Conservation (phyloP, 768 basidiomycete genomes). For the Tylopilus vinaceipallidus region DNA sequence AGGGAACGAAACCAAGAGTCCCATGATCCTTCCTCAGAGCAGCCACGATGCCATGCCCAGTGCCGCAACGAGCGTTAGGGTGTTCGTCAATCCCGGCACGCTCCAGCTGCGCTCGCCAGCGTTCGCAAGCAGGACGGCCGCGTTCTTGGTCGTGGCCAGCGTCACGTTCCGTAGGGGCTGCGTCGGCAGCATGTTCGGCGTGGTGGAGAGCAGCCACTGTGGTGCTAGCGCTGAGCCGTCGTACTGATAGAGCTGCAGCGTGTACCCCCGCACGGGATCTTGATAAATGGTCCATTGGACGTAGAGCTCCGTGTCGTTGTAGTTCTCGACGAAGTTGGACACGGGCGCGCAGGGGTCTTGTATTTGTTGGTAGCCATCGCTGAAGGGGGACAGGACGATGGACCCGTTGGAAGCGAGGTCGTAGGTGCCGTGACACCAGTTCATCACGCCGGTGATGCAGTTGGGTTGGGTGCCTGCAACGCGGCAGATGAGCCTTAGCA, state of each 20-base stretch:
- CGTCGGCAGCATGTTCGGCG: constrained; percentile 88
- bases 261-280: constrained; percentile 59
- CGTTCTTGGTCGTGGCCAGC: constrained; percentile 14
- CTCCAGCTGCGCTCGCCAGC: constrained; percentile 27
- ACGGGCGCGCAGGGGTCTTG: constrained; percentile 90
- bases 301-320: constrained; percentile 74
- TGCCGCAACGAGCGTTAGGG: constrained; percentile 12
- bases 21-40: constrained; percentile 17
- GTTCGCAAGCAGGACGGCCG: constrained; percentile 16
- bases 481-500: neutral
- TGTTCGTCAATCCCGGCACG: constrained; percentile 8
- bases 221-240: constrained; percentile 80
- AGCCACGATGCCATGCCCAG: constrained; percentile 26
- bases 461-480: constrained; percentile 72
- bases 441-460: constrained; percentile 86
- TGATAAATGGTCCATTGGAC: constrained; percentile 66
- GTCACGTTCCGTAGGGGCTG: constrained; percentile 57
- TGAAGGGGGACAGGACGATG: constrained; percentile 67
- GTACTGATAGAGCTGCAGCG: constrained; percentile 74
- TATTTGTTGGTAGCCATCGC: constrained; percentile 91
- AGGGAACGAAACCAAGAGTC: no score
- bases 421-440: constrained; percentile 89
- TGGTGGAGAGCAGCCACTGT: constrained; percentile 58
- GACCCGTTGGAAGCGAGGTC: constrained; percentile 72
- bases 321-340: constrained; percentile 84